Evolutionary conservation across 2,329 filamentous ascomycete species (phyloP), one percentile per base, ranked within the genome.

Genomic region (Beauveria australis): DNA sequence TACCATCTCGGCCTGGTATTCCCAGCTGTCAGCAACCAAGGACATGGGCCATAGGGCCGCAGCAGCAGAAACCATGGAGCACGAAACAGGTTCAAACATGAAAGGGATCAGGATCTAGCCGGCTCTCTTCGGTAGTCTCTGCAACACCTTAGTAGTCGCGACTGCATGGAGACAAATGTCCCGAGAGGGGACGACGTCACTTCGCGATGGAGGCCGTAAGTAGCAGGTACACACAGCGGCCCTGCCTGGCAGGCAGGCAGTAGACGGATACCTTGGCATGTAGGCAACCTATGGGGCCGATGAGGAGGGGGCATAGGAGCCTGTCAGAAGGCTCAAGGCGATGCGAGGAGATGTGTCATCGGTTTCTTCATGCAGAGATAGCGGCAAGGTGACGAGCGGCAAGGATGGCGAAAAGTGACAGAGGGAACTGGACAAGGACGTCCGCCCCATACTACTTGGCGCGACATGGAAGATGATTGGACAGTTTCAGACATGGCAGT

Each of bases 71-170:
- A 51, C 52, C 52, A 12, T 41, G 41, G 30, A 55, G 19, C 43
- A 30, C 58, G 52, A 60, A 60, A 60, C 59, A 55, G 40, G 59
- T 55, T 44, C 30, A 60, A 60, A 60, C 59, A 54, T 47, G 43
- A 18, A 24, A 43, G n/a, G 30, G 59, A 49, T 54, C 58, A 60
- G 58, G 51, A 60, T 51, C 51, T 26, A 54, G 26, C 58, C 51
- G 18, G 51, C 54, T 60, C 44, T 24, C 9, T 44, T 9, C 44
- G 33, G 47, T 43, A n/a, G 14, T 59, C 43, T 7, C 43, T 40
- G 26, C 30, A 19, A 26, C 53, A 37, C 7, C 3, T 37, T 14
- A 7, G 8, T 30, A 18, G 37, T 30, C 54, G 19, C 30, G 16
- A 5, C 41, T 48, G 18, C 33, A 54, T 19, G 22, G 37, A 43